Evolutionary conservation across 345 rosid species (phyloP).

Genomic region (Linum usitatissimum): DNA sequence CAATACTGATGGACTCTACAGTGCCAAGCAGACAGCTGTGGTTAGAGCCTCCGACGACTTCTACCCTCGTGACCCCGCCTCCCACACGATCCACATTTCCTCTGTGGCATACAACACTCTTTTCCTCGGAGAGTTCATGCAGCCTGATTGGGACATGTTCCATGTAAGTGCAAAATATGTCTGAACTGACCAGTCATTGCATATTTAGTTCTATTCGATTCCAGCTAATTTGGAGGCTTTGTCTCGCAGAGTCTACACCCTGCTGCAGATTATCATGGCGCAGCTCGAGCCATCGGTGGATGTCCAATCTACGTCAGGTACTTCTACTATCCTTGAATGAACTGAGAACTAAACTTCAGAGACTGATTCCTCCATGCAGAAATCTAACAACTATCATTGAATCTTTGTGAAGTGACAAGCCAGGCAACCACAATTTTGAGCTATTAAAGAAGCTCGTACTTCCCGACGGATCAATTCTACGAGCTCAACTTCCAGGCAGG

Average conservation of each 20-base stretch:
- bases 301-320: conserved; percentile 98
- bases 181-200: no score
- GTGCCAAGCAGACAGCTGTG: conserved; percentile 86
- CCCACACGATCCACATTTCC: conserved; percentile 90
- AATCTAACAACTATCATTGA: no score
- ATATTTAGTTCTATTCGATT: background rate
- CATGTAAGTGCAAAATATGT: conserved; percentile 50
- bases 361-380: no score
- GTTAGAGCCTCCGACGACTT: conserved; percentile 95
- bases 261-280: conserved; percentile 89
- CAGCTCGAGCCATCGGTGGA: conserved; percentile 93
- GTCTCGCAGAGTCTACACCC: conserved; percentile 84
- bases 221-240: background rate
- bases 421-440: conserved; percentile 86
- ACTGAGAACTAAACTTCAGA: background rate
- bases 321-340: background rate
- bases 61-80: conserved; percentile 89
- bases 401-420: conserved; percentile 61
- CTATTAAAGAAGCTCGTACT: conserved; percentile 78
- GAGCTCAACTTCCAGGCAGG: conserved; percentile 77
- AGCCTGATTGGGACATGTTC: conserved; percentile 99
- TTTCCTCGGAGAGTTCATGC: conserved; percentile 97
- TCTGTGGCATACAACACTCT: conserved; percentile 84
- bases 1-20: conserved; percentile 84
- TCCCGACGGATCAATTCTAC: conserved; percentile 89